These are phyloP conservation scores for Dendrobium officinale DNA, from an alignment of 106 monocot species.

Conservation along the genomic window DNA sequence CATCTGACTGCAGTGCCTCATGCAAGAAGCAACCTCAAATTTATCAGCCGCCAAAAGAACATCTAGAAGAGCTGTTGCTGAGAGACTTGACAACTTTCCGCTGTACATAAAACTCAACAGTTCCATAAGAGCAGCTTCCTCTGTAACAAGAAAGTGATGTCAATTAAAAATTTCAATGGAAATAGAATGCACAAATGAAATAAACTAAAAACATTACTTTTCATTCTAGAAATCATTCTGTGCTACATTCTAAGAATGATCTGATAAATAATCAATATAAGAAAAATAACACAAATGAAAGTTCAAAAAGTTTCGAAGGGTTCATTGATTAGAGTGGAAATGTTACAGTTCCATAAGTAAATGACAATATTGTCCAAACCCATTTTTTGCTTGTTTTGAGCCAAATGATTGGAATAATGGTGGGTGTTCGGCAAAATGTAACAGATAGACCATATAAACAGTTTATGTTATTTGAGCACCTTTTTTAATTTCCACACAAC, in stretches of 20 bases:
- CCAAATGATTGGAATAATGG: background rate
- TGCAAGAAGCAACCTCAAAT: conserved; percentile 76
- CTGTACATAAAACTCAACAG: conserved; percentile 71
- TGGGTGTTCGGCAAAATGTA: background rate
- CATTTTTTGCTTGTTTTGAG: background rate
- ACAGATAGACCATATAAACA: background rate
- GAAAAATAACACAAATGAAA: background rate
- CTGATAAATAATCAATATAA: background rate
- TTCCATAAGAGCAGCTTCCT: conserved; percentile 72
- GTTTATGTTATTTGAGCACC: background rate
- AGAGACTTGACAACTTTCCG: conserved; percentile 50
- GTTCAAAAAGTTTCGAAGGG: background rate
- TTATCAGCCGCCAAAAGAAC: conserved; percentile 78
- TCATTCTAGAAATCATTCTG: background rate
- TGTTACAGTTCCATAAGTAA: background rate
- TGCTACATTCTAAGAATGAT: background rate
- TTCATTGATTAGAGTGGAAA: background rate
- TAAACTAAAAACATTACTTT: background rate
- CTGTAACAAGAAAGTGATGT: conserved; percentile 16
- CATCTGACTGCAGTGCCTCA: conserved; percentile 68
- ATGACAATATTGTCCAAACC: background rate
- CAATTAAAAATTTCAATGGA: background rate
- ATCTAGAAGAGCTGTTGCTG: conserved; percentile 41
- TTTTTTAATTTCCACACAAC: too few species aligned
- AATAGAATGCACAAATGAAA: background rate